Evolutionary conservation across 2,329 filamentous ascomycete genomes (phyloP).

Genomic region (Mollisia scopiformis): DNA sequence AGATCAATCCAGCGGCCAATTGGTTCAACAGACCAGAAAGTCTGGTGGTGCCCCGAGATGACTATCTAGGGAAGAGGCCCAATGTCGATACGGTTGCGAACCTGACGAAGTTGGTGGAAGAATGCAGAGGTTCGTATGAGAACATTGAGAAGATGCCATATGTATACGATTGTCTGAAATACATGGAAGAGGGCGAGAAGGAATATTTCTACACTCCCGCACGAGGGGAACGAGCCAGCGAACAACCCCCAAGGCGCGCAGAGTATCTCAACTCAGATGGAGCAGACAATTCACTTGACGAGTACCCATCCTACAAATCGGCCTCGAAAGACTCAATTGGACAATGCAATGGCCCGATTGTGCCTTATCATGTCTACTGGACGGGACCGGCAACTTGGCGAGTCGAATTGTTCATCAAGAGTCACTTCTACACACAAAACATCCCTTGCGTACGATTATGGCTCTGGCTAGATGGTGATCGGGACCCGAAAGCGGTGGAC

Average conservation of each 20-base stretch:
- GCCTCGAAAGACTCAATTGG: conserved; percentile 46
- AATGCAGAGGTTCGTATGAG: conserved; percentile 53
- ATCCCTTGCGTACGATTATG: conserved; percentile 55
- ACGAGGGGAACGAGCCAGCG: conserved; percentile 34
- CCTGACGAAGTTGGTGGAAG: conserved; percentile 52
- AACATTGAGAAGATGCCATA: conserved; percentile 59
- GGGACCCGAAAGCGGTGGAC: conserved; percentile 50
- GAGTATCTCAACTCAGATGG: conserved; percentile 40
- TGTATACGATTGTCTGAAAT: conserved; percentile 54
- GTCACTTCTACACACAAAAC: conserved; percentile 59
- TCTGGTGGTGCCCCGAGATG: conserved; percentile 52
- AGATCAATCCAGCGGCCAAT: conserved; percentile 54
- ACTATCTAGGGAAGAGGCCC: conserved; percentile 52
- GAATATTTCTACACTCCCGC: conserved; percentile 53
- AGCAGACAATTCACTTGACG: conserved; percentile 35
- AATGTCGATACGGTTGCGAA: conserved; percentile 57
- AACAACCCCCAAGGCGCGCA: conserved; percentile 34
- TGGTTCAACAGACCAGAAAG: conserved; percentile 56
- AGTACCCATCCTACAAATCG: conserved; percentile 38
- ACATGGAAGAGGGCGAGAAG: conserved; percentile 49
- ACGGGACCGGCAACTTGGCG: conserved; percentile 59
- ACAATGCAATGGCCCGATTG: conserved; percentile 56
- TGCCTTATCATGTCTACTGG: conserved; percentile 60
- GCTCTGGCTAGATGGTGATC: conserved; percentile 57
- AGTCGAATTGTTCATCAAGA: conserved; percentile 59